Percentiles rank a stretch among this genome's conserved stretches.
phyloP scores from a whole-genome alignment of 2,329 filamentous ascomycete genomes.

The Microsporum canis region DNA sequence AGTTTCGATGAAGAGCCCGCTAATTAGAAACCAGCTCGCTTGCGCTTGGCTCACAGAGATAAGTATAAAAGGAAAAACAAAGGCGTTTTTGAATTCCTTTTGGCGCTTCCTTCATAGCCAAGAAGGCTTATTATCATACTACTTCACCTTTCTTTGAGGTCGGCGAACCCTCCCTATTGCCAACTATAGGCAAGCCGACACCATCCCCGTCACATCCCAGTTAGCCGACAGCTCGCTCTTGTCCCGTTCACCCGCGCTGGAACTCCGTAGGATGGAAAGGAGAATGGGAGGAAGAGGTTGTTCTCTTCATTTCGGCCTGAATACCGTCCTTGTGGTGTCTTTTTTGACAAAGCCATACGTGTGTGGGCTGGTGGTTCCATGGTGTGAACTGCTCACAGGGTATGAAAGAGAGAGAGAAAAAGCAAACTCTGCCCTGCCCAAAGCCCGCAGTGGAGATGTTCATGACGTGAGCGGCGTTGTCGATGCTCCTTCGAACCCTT shows the following conservation, averaged over 20 bases:
- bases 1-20: too few relatives aligned
- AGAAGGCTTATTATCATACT: neutral
- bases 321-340: neutral
- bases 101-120: slow-evolving; percentile 1
- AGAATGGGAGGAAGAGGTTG: neutral
- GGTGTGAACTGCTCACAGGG: neutral
- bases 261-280: neutral
- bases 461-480: neutral
- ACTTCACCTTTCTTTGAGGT: neutral
- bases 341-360: neutral
- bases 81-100: neutral
- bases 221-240: neutral
- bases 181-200: neutral
- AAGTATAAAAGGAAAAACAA: neutral
- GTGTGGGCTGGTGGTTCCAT: neutral
- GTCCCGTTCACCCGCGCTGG: neutral
- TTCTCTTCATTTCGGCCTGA: neutral
- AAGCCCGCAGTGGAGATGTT: neutral
- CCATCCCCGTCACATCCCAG: neutral
- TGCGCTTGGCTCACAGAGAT: neutral
- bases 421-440: neutral
- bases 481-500: neutral
- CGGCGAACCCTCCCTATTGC: neutral
- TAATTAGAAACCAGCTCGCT: neutral
- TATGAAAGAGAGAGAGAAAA: neutral